phyloP scores from a whole-genome alignment of 2,329 filamentous ascomycete genomes.

The Penicillium sumatraense region DNA sequence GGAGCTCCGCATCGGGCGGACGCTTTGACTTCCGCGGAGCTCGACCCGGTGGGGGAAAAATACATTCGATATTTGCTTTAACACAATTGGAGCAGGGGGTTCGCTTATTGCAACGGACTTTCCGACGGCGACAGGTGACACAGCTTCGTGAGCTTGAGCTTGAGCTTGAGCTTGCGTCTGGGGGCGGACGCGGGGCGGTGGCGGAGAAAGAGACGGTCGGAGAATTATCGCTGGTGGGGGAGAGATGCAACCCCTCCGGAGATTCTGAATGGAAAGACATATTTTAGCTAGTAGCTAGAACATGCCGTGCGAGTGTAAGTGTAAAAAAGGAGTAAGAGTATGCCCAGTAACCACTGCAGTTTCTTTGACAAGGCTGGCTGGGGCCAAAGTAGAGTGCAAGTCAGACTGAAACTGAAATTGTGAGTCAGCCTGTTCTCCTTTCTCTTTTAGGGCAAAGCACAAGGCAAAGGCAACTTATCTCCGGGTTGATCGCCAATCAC shows the following conservation, averaged over 20 bases:
- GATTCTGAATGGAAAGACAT: constrained; percentile 27
- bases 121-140: constrained; percentile 52
- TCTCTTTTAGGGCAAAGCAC: no score
- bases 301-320: no score
- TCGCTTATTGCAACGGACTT: constrained; percentile 55
- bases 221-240: constrained; percentile 24
- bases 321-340: no score
- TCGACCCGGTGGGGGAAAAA: constrained; percentile 66
- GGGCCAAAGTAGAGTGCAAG: no score
- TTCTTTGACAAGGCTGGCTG: no score
- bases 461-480: neutral
- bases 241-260: constrained; percentile 20
- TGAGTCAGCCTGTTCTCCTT: constrained; percentile 5
- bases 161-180: no score
- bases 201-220: constrained; percentile 16
- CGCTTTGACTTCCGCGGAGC: constrained; percentile 64
- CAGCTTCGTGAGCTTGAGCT: constrained; percentile 49
- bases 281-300: no score
- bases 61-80: constrained; percentile 60
- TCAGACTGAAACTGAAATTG: no score
- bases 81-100: constrained; percentile 54
- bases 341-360: no score
- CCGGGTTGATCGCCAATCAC: neutral
- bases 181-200: constrained; percentile 17
- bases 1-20: constrained; percentile 62